A percentile compares a stretch with the other conserved stretches of the same genome.
Evolutionary conservation across 2,329 filamentous ascomycete species (phyloP).

Genomic region (Penicillium nordicum): DNA sequence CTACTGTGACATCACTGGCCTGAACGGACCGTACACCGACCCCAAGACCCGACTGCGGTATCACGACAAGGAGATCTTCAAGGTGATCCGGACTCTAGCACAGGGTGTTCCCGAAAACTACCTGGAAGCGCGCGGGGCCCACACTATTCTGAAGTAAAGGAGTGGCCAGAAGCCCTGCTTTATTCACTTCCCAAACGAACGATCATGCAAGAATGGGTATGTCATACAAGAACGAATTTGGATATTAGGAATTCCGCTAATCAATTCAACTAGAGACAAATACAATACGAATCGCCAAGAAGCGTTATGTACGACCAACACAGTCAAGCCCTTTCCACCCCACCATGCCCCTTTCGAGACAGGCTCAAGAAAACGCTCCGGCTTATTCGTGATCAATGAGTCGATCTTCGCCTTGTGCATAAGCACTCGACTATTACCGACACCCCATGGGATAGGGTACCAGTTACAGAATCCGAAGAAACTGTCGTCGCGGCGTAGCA

Average conservation of each 20-base stretch:
- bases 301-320: constrained; percentile 71
- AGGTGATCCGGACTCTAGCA: constrained; percentile 71
- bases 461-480: constrained; percentile 56
- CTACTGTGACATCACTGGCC: constrained; percentile 93
- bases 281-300: constrained; percentile 7
- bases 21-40: constrained; percentile 88
- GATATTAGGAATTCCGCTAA: background rate
- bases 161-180: background rate
- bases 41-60: constrained; percentile 93
- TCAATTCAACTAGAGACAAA: constrained; percentile 3
- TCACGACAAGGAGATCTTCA: constrained; percentile 89
- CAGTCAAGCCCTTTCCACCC: constrained; percentile 94
- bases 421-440: constrained; percentile 68
- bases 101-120: constrained; percentile 84
- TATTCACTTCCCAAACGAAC: constrained; percentile 1
- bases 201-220: background rate
- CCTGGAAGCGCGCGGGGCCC: constrained; percentile 82
- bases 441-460: constrained; percentile 61
- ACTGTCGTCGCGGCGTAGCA: constrained; percentile 53
- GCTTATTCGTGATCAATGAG: constrained; percentile 88
- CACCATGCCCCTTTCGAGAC: constrained; percentile 73
- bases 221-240: background rate
- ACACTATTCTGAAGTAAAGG: constrained; percentile 79
- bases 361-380: constrained; percentile 90
- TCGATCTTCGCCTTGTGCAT: constrained; percentile 72